Evolutionary conservation across 305 asterid species (phyloP), one percentile per base, ranked within the genome.

Genomic region (Solanum chacoense): DNA sequence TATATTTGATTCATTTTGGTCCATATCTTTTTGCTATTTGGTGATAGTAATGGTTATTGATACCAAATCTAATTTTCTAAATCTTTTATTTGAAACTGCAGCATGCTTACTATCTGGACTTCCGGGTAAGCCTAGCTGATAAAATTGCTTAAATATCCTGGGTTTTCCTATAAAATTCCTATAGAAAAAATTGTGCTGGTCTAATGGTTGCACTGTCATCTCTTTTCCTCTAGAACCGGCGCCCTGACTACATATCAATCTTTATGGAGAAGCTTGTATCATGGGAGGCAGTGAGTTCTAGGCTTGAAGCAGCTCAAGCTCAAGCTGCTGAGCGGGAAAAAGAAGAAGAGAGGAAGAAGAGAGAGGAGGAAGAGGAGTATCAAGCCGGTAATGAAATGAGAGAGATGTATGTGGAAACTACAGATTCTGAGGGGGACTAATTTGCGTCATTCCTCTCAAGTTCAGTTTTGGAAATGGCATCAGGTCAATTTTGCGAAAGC

Each of bases 91-190:
- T 35, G 55, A 87, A 89, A 4, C 50, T 34, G 31, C 96, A 97
- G 98, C 99, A 97, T 59, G 98, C 99, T 31, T 96, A 97, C 93
- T 95, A 97, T 95, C 96, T 97, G 1, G 98, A 97, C 93, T 96
- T 91, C 90, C 93, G 95, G 99, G 99, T 97, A 87, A 59, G 89
- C 76, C 84, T 76, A 50, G 32, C 65, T 35, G 40, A 91, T 88
- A 29, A 38, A 59, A 69, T 76, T 45, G 59, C 90, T 88, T 76
- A 45, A 22, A 20, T 11, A 7, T 83, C 83, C 88, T 63, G 6
- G 32, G 18, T 37, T 42, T 87, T 14, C 71, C 36, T 69, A 24
- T 38, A 37, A 3, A n/a, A 85, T 87, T 13, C 69, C 42, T 67
- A 8, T 14, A 37, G 10, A n/a, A 85, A 24, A 36, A 11, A 24